Evolutionary conservation across 2,329 filamentous ascomycete species (phyloP), one percentile per base, ranked within the genome.

Genomic region (Colletotrichum sp.): DNA sequence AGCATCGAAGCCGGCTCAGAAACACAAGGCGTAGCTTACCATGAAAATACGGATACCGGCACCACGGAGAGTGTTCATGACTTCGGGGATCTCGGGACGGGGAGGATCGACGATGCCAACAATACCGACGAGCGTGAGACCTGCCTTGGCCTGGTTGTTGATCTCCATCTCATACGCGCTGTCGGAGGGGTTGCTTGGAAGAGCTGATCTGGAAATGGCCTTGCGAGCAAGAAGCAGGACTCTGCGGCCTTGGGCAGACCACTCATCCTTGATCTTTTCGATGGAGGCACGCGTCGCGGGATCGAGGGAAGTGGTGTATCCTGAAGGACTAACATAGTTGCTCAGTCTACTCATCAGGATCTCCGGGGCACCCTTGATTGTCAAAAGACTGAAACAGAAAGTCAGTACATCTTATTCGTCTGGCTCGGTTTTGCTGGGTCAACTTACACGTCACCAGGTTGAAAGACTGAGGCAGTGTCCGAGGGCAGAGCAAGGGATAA

Each of bases 321-420:
- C 93, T 28, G 91, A 88, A 3, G 87, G 84, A 24, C 87, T 87
- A 15, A 93, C 86, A 67, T 91, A 91, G 24, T 87, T 87, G 2
- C 88, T 88, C 80, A 94, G 94, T 68, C 93, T 87, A 2, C 87
- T 85, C 3, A 96, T 89, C 1, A 96, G 87, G 36, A 96, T 91
- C 80, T 96, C 94, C 0, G 94, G 94, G 0, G 94, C 94, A 1
- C 94, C 94, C 82, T 96, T 96, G 81, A 96, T 94, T n/a, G 93
- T 94, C 58, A 96, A 84, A 0, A 94, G 84, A 2, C 87, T 90
- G 18, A n/a, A 56, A 21, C 1, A 10, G 8, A 2, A 32, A 6
- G 30, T 78, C 10, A 76, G 69, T 6, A 18, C 16, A 5, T 62
- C 5, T 13, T 6, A 26, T 5, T 58, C 12, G 2, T 6, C 13